Evolutionary conservation across 306 rosid genomes (phyloP).

Genomic region (Prunus padus): DNA sequence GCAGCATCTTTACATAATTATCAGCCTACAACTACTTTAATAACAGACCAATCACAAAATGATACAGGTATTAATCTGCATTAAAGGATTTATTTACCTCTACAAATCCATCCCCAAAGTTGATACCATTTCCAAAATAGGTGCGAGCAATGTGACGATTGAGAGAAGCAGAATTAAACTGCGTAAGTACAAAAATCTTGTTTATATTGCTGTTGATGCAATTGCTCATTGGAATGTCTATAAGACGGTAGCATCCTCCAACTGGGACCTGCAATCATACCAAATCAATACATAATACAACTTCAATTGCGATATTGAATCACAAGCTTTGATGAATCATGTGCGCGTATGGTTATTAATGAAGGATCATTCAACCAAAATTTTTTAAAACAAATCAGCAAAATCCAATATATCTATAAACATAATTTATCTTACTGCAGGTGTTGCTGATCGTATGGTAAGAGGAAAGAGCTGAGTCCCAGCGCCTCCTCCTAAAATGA

Average conservation of each 20-base stretch:
- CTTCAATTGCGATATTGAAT: not conserved
- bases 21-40: not conserved
- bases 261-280: constrained; percentile 41
- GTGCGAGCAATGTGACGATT: constrained; percentile 52
- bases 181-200: constrained; percentile 48
- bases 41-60: not conserved
- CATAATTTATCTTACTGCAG: constrained; percentile 60
- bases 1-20: not conserved
- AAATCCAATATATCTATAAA: not conserved
- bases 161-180: constrained; percentile 48
- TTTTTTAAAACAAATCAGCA: not conserved
- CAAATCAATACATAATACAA: not conserved
- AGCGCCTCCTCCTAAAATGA: constrained; percentile 84
- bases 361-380: not conserved
- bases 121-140: constrained; percentile 46
- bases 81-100: constrained; percentile 30
- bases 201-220: constrained; percentile 51
- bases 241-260: constrained; percentile 56
- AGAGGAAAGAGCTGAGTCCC: constrained; percentile 89
- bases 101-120: constrained; percentile 51
- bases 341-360: not conserved
- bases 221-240: constrained; percentile 55
- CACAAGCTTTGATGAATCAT: not conserved
- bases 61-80: not conserved
- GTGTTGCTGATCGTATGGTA: constrained; percentile 71